Evolutionary conservation across 345 rosid species (phyloP).

Genomic region (Aurinia saxatilis): DNA sequence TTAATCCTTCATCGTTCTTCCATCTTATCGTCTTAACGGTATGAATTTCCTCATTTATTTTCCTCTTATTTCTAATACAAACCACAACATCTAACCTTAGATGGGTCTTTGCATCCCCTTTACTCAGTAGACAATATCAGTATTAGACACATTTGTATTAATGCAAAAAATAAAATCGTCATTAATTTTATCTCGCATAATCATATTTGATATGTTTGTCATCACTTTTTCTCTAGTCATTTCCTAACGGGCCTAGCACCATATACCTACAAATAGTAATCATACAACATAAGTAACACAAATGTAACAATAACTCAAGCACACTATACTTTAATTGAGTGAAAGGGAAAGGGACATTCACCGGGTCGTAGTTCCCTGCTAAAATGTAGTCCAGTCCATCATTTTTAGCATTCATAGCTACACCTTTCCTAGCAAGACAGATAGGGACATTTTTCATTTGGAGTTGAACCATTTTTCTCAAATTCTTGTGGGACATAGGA

Average conservation of each 20-base stretch:
- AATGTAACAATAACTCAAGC: too few relatives aligned
- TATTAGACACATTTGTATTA: constrained; percentile 40
- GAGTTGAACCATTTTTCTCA: too few relatives aligned
- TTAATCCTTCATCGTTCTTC: too few relatives aligned
- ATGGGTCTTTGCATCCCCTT: constrained; percentile 70
- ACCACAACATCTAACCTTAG: constrained; percentile 44
- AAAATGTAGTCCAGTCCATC: constrained; percentile 62
- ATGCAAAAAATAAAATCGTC: constrained; percentile 78
- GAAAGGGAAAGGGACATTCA: constrained; percentile 33
- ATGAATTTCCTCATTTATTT: too few relatives aligned
- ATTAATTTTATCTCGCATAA: constrained; percentile 82
- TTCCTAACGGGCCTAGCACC: constrained; percentile 91
- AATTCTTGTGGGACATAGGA: too few relatives aligned
- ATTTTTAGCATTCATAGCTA: constrained; percentile 67
- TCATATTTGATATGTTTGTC: constrained; percentile 67
- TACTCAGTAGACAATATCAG: constrained; percentile 40
- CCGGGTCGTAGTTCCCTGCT: constrained; percentile 80
- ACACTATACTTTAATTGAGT: too few relatives aligned
- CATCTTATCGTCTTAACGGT: too few relatives aligned
- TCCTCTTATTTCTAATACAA: too few relatives aligned
- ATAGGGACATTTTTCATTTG: constrained; percentile 82
- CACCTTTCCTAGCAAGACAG: too few relatives aligned
- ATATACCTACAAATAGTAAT: constrained; percentile 65
- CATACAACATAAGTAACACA: too few relatives aligned
- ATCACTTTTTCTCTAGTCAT: constrained; percentile 93